Evolutionary conservation across 1,139 yeast species (phyloP), one percentile per base, ranked within the genome.

Genomic region (Zygoascus hellenicus): DNA sequence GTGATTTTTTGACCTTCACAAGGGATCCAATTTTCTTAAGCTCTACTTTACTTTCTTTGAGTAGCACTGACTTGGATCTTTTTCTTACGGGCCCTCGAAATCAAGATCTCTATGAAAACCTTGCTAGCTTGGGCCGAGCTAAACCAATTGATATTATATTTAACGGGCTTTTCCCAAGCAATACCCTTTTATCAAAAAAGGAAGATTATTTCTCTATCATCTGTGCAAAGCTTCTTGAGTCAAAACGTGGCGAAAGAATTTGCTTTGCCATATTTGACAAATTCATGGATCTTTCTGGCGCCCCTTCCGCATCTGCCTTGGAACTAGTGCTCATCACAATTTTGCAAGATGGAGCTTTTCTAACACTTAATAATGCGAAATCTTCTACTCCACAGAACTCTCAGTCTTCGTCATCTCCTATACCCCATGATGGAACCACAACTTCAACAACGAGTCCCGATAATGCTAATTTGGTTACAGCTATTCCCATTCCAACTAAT

Each of bases 1-100:
- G 57, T 51, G 62, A 67, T 6, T 65, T 65, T 48, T 46, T 66
- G 41, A 59, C 67, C 5, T 51, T 66, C 31, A 53, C 65, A 19
- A 59, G 66, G 40, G 58, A 69, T 2, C 70, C 70, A 0, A 62
- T 62, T 13, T 66, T 66, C 41, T 54, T 66, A 9, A 62, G 66
- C 31, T 56, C 65, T 10, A 59, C 65, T 1, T 49, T 64, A n/a
- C 48, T 59, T 7, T 55, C 61, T 14, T 51, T 66, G 58, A 45
- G 56, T 2, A 47, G 54, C 2, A 34, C 53, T 2, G 67, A 63
- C 38, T 48, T 61, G 28, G 49, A 47, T 31, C 37, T 49, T n/a
- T 58, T 65, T 41, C 54, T 53, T 22, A 47, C 46, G 2, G 42
- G 46, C 9, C 36, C 50, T 2, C 22, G 52, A 6, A 17, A 50